A percentile compares a stretch with the other conserved stretches of the same genome.
Conservation (phyloP, 768 basidiomycete species). For the Termitomyces heimii region DNA sequence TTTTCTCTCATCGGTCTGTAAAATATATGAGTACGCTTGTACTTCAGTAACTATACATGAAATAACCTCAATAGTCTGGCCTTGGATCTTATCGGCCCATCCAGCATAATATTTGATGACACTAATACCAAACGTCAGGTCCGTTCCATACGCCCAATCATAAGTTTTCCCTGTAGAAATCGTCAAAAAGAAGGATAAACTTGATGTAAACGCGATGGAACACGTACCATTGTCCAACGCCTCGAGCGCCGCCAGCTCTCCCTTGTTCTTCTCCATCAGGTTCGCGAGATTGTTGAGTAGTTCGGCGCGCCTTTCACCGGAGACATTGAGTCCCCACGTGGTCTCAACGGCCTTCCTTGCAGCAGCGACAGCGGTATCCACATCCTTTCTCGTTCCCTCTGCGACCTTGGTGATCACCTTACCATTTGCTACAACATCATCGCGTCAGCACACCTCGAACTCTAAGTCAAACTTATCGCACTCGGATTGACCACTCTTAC, state of each 20-base stretch:
- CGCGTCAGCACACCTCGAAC: conserved; percentile 6
- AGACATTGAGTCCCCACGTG: conserved; percentile 44
- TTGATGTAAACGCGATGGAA: not conserved
- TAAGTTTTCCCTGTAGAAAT: conserved; percentile 24
- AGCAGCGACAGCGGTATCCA: conserved; percentile 66
- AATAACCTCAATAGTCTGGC: conserved; percentile 41
- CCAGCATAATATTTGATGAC: conserved; percentile 51
- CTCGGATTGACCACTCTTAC: conserved; percentile 52
- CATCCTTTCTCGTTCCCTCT: conserved; percentile 61
- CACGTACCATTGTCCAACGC: conserved; percentile 38
- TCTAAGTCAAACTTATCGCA: conserved; percentile 9
- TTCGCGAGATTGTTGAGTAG: conserved; percentile 44
- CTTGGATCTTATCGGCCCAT: conserved; percentile 53
- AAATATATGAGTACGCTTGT: not conserved
- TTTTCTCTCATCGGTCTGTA: conserved; percentile 36
- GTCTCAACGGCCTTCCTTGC: conserved; percentile 38
- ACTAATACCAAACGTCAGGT: conserved; percentile 24
- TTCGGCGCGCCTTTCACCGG: conserved; percentile 31
- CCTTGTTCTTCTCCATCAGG: conserved; percentile 41
- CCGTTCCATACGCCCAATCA: conserved; percentile 15
- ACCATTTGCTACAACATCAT: conserved; percentile 44
- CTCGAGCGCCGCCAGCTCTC: conserved; percentile 46
- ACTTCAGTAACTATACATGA: not conserved
- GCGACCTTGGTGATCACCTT: conserved; percentile 50
- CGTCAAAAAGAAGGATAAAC: not conserved